These are phyloP conservation scores for Gardenia jasminoides DNA, from an alignment of 257 asterid genomes.

Conservation along the genomic window DNA sequence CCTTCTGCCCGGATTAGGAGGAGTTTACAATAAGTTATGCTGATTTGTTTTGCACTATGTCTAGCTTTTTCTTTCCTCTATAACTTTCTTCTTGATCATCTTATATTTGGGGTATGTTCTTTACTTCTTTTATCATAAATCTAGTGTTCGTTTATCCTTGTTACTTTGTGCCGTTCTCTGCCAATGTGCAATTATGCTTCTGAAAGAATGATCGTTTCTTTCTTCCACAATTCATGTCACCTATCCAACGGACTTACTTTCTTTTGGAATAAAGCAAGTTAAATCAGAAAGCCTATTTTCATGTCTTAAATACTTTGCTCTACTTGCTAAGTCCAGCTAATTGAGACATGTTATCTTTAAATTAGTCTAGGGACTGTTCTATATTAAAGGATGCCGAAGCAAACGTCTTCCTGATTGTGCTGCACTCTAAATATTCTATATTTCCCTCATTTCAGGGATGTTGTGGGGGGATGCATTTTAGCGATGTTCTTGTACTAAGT, in stretches of 20 bases:
- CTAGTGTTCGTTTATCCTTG: not conserved
- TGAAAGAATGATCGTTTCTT: not conserved
- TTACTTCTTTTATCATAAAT: no score
- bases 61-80: not conserved
- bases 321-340: not conserved
- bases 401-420: not conserved
- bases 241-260: not conserved
- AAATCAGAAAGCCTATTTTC: no score
- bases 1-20: not conserved
- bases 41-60: not conserved
- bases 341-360: not conserved
- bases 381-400: not conserved
- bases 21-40: not conserved
- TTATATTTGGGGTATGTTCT: no score
- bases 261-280: no score
- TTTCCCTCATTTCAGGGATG: slow-evolving; percentile 57
- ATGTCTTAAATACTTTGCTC: not conserved
- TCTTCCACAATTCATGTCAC: not conserved
- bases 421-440: not conserved
- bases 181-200: not conserved
- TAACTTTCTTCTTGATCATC: no score
- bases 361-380: not conserved
- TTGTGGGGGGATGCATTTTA: slow-evolving; percentile 87
- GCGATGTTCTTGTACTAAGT: slow-evolving; percentile 73
- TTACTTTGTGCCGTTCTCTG: no score